Conservation (phyloP, 83 land plant species). For the Larix sibirica region DNA sequence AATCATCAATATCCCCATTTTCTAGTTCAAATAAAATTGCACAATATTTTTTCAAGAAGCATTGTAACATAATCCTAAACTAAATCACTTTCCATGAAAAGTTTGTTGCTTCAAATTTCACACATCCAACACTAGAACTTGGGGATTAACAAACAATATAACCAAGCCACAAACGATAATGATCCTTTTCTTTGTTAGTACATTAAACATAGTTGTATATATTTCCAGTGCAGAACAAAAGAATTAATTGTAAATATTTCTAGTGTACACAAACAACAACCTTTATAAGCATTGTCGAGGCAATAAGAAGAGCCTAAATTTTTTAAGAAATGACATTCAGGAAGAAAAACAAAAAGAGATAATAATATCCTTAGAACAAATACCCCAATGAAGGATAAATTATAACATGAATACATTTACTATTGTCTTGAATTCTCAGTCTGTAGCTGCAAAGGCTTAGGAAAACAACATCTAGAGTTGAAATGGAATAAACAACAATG, state of each 20-base stretch:
- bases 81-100: background rate
- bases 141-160: background rate
- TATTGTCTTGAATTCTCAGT: background rate
- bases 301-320: background rate
- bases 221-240: no score
- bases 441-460: background rate
- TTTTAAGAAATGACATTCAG: background rate
- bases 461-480: background rate
- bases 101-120: background rate
- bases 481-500: background rate
- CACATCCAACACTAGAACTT: background rate
- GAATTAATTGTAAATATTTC: no score
- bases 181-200: no score
- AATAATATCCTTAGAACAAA: background rate
- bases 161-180: no score
- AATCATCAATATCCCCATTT: no score
- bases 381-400: background rate
- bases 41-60: no score
- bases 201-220: no score
- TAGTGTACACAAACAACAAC: background rate
- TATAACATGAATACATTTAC: conserved; percentile 6
- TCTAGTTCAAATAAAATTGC: no score
- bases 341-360: background rate
- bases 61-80: no score
- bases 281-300: background rate